Evolutionary conservation across 768 basidiomycete species (phyloP).

Genomic region (Rhizopogon roseolus): DNA sequence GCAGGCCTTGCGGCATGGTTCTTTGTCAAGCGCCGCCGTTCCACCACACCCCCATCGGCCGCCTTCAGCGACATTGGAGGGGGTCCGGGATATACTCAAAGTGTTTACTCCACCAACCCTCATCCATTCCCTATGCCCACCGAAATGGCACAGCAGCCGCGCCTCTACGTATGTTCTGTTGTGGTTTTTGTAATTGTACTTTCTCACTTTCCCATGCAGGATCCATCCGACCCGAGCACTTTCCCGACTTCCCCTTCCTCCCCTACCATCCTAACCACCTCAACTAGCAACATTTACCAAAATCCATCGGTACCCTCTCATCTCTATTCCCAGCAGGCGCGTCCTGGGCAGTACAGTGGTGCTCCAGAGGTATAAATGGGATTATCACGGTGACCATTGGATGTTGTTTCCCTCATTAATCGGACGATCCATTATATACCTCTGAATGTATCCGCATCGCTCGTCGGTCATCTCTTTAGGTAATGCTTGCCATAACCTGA

Average conservation of each 20-base stretch:
- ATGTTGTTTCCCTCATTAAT: not conserved
- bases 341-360: slow-evolving; percentile 17
- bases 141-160: slow-evolving; percentile 16
- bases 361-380: slow-evolving; percentile 18
- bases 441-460: not conserved
- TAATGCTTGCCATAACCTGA: not conserved
- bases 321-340: slow-evolving; percentile 6
- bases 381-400: not conserved
- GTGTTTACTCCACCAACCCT: slow-evolving; percentile 5
- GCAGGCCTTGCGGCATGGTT: slow-evolving; percentile 37
- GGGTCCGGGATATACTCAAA: slow-evolving; percentile 1
- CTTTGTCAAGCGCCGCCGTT: slow-evolving; percentile 22
- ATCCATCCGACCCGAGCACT: slow-evolving; percentile 33
- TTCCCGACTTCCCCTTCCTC: slow-evolving; percentile 27
- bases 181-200: not conserved
- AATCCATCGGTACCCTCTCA: slow-evolving; percentile 6
- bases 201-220: slow-evolving; percentile 14
- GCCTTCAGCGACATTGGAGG: not conserved
- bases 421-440: not conserved
- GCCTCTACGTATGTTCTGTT: slow-evolving; percentile 23
- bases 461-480: not conserved
- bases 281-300: slow-evolving; percentile 4
- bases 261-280: slow-evolving; percentile 6
- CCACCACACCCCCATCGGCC: slow-evolving; percentile 15
- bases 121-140: slow-evolving; percentile 7